phyloP scores from a whole-genome alignment of 306 rosid genomes.

The Cucurbita argyrosperma region DNA sequence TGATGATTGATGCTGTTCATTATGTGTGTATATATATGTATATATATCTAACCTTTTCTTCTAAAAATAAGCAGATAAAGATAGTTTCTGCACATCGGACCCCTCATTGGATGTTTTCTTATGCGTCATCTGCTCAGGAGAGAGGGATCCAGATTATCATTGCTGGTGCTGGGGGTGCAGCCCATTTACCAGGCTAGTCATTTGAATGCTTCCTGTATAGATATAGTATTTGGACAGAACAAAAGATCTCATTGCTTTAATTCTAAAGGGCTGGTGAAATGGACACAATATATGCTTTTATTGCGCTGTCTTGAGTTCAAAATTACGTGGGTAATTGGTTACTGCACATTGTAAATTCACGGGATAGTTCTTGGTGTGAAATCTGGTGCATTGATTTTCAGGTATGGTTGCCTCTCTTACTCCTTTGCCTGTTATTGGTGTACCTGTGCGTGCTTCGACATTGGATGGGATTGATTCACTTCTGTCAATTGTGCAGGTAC shows the following conservation, averaged over 20 bases:
- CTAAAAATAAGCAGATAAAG: slow-evolving; percentile 38
- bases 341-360: neutral
- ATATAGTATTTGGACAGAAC: neutral
- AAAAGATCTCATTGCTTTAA: neutral
- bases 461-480: slow-evolving; percentile 80
- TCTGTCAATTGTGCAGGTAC: slow-evolving; percentile 79
- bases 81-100: slow-evolving; percentile 91
- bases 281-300: neutral
- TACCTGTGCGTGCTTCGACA: slow-evolving; percentile 75
- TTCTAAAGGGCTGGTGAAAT: neutral
- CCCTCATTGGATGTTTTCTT: slow-evolving; percentile 62
- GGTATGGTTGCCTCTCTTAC: slow-evolving; percentile 92
- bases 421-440: slow-evolving; percentile 72
- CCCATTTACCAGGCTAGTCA: slow-evolving; percentile 72
- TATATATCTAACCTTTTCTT: neutral
- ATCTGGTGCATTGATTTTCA: slow-evolving; percentile 11
- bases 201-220: neutral
- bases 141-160: slow-evolving; percentile 73
- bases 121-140: slow-evolving; percentile 49
- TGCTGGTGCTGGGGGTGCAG: slow-evolving; percentile 96
- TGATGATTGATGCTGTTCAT: neutral
- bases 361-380: neutral
- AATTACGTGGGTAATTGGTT: neutral
- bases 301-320: neutral
- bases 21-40: neutral